These are phyloP conservation scores for Irpex lacteus DNA, from an alignment of 1,284 basidiomycete genomes.

Conservation along the genomic window DNA sequence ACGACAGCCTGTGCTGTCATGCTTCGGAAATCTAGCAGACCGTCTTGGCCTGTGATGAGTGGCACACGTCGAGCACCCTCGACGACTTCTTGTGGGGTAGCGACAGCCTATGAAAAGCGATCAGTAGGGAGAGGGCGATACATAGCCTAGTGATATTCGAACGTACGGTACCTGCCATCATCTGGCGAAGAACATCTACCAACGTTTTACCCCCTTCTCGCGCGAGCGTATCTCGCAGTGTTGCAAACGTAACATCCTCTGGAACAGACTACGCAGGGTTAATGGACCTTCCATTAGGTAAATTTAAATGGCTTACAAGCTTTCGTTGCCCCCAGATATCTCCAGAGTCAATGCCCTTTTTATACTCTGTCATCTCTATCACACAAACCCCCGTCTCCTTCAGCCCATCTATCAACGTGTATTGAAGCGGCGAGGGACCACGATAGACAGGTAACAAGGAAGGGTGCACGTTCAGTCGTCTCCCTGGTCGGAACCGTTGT, in stretches of 20 bases:
- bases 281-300: neutral
- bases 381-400: slow-evolving; percentile 69
- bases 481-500: slow-evolving; percentile 55
- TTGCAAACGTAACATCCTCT: slow-evolving; percentile 46
- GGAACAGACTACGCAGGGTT: slow-evolving; percentile 44
- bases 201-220: slow-evolving; percentile 68
- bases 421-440: slow-evolving; percentile 92
- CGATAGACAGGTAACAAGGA: slow-evolving; percentile 87
- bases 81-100: slow-evolving; percentile 41
- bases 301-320: slow-evolving; percentile 36
- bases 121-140: neutral
- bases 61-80: slow-evolving; percentile 52
- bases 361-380: slow-evolving; percentile 56
- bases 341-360: slow-evolving; percentile 61
- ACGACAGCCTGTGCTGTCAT: slow-evolving; percentile 59
- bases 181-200: slow-evolving; percentile 65
- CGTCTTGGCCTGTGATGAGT: slow-evolving; percentile 54
- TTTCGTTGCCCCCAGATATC: slow-evolving; percentile 48
- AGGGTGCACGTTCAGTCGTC: slow-evolving; percentile 90
- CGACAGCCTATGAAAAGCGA: slow-evolving; percentile 34
- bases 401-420: slow-evolving; percentile 67
- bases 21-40: slow-evolving; percentile 53
- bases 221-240: slow-evolving; percentile 62
- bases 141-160: neutral
- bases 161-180: slow-evolving; percentile 54